phyloP scores from a whole-genome alignment of 2,329 filamentous ascomycete species.

The Stemphylium beticola region DNA sequence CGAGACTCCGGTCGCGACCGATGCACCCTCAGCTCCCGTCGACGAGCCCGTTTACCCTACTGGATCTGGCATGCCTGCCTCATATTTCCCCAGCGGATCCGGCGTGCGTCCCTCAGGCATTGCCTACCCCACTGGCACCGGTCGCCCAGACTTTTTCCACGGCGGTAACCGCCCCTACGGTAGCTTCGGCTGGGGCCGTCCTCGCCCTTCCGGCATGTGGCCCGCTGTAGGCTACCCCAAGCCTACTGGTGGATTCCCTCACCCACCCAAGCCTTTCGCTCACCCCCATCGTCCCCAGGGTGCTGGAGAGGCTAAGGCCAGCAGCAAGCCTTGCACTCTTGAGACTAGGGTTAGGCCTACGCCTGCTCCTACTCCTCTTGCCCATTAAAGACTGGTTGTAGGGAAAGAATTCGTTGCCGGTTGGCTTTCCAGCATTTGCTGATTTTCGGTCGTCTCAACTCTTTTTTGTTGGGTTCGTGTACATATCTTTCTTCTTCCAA shows the following conservation, averaged over 20 bases:
- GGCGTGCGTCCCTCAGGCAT: slow-evolving; percentile 1
- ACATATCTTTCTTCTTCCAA: too few relatives aligned
- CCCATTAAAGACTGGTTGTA: too few relatives aligned
- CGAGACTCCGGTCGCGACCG: neutral
- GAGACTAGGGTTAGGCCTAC: slow-evolving; percentile 31
- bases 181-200: slow-evolving; percentile 23
- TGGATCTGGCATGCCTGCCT: neutral
- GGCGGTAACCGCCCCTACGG: neutral
- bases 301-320: slow-evolving; percentile 9
- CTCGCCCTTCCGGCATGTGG: slow-evolving; percentile 24
- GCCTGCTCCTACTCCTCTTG: neutral
- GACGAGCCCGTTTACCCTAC: slow-evolving; percentile 1
- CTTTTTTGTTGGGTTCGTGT: too few relatives aligned
- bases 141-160: slow-evolving; percentile 9
- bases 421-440: too few relatives aligned
- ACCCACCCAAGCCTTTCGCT: slow-evolving; percentile 8
- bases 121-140: slow-evolving; percentile 10
- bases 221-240: slow-evolving; percentile 2
- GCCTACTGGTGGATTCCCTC: slow-evolving; percentile 6
- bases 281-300: slow-evolving; percentile 5
- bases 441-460: too few relatives aligned
- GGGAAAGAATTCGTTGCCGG: too few relatives aligned
- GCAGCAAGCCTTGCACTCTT: slow-evolving; percentile 28
- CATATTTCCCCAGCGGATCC: slow-evolving; percentile 8
- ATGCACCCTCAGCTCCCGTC: slow-evolving; percentile 4